Base-by-base conservation (phyloP, 176 grass and related monocot genomes). In the Triticum turgidum region DNA sequence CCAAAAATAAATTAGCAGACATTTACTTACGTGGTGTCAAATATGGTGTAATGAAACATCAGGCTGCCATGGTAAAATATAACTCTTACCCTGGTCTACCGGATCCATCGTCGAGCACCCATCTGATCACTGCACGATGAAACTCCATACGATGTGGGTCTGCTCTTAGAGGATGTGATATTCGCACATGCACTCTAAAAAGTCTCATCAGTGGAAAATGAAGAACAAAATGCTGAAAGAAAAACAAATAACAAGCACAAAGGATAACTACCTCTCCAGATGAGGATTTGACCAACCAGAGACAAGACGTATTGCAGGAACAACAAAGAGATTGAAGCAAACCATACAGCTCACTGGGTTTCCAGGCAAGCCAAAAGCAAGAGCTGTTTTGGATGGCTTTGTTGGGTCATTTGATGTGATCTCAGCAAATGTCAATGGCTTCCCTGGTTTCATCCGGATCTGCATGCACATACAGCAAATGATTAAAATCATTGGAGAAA, bases 351-450 rank as follows among this genome's bases (percentile, higher is more conserved):
- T 96, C 65, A 94, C 97, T 62, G 97, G 97, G 79, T 99, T 99
- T 89, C 94, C 97, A 88, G 97, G 97, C 90, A 99, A 96, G 42
- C 97, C 97, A 90, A 99, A 96, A 81, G 94, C 87, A 52, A 99
- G 92, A 79, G 91, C 79, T 70, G 84, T 87, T 86, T 90, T 96
- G 22, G 88, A 87, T 66, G 73, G 70, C 62, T 89, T 91, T 29
- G 59, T 51, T 5, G 85, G 67, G 87, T 86, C 85, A 63, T 95
- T 86, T 8, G 44, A 17, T 44, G 21, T 78, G 42, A 96, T 88
- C 73, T 93, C 88, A 61, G 90, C 88, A 87, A 99, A 99, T 61
- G 92, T 93, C 69, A 96, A 92, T 41, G 97, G 97, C 73, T 99
- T 99, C 37, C 97, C 97, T 12, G 97, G 97, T 87, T 91, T 99